A percentile compares a stretch with the other conserved stretches of the same genome.
phyloP scores from a whole-genome alignment of 495 filamentous ascomycete species.

The Pseudoneurospora amorphoporcata region DNA sequence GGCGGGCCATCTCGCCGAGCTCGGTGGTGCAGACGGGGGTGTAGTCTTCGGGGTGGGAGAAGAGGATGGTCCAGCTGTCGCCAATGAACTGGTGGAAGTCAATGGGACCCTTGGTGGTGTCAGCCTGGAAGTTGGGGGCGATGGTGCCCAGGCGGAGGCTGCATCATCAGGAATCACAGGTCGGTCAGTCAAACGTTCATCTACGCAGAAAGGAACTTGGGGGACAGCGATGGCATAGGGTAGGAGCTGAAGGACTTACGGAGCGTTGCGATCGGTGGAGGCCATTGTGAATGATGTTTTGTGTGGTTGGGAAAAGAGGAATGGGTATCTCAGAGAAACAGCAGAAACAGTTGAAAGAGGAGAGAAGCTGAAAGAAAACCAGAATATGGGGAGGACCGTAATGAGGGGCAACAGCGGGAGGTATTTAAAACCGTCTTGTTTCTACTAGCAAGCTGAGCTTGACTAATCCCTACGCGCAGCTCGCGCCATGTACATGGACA shows the following conservation, averaged over 20 bases:
- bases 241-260: slow-evolving; percentile 29
- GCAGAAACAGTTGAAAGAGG: background rate
- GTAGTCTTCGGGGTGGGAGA: slow-evolving; percentile 94
- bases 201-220: background rate
- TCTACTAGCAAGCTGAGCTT: background rate
- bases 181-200: slow-evolving; percentile 1
- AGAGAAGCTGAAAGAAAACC: background rate
- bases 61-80: slow-evolving; percentile 88
- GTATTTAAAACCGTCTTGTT: slow-evolving; percentile 7
- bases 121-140: slow-evolving; percentile 89
- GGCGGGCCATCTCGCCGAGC: slow-evolving; percentile 91
- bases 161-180: background rate
- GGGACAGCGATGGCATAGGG: background rate
- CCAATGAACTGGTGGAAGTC: slow-evolving; percentile 97
- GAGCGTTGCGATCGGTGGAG: slow-evolving; percentile 31
- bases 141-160: slow-evolving; percentile 80
- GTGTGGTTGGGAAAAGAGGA: background rate
- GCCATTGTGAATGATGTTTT: slow-evolving; percentile 37
- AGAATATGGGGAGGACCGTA: background rate
- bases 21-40: slow-evolving; percentile 98
- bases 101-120: slow-evolving; percentile 84
- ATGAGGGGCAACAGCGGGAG: slow-evolving; percentile 5
- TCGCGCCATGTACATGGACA: background rate
- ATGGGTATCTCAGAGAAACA: slow-evolving; percentile 2
- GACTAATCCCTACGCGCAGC: background rate